Evolutionary conservation across 257 asterid genomes (phyloP).

Genomic region (Sherardia arvensis): DNA sequence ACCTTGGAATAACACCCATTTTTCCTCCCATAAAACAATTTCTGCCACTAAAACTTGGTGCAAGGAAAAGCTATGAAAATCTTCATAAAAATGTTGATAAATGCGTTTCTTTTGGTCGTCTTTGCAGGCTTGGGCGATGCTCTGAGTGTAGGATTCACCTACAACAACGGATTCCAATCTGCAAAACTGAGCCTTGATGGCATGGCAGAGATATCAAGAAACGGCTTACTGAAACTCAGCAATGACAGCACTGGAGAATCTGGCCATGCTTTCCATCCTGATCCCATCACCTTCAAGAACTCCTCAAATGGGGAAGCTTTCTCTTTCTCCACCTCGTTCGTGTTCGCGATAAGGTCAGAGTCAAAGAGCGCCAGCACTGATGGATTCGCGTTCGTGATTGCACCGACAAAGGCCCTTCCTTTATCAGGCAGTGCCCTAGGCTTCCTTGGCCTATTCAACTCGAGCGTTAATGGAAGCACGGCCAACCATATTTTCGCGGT

Average conservation of each 20-base stretch:
- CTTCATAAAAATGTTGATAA: neutral
- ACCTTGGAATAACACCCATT: too few relatives aligned
- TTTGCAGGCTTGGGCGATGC: slow-evolving; percentile 8
- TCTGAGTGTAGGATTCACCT: slow-evolving; percentile 25
- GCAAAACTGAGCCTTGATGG: slow-evolving; percentile 46
- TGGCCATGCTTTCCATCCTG: slow-evolving; percentile 48
- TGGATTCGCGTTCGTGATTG: slow-evolving; percentile 42
- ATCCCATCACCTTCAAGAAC: too few relatives aligned
- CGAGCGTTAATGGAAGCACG: slow-evolving; percentile 27
- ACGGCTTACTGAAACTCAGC: slow-evolving; percentile 40
- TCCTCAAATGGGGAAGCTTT: too few relatives aligned
- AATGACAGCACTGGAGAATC: slow-evolving; percentile 25
- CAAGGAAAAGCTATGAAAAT: too few relatives aligned
- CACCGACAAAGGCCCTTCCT: slow-evolving; percentile 35
- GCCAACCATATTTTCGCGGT: too few relatives aligned
- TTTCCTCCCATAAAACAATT: slow-evolving; percentile 1
- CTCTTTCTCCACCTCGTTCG: too few relatives aligned
- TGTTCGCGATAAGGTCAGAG: slow-evolving; percentile 32
- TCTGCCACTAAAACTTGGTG: too few relatives aligned
- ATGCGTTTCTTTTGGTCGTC: slow-evolving; percentile 1
- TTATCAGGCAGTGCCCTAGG: slow-evolving; percentile 18
- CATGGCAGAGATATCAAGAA: slow-evolving; percentile 28
- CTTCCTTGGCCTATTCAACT: slow-evolving; percentile 48
- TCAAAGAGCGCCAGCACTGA: slow-evolving; percentile 37
- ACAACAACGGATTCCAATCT: slow-evolving; percentile 42